Conservation (phyloP, 495 filamentous ascomycete genomes). For the Melanomma pulvis-pyrius region DNA sequence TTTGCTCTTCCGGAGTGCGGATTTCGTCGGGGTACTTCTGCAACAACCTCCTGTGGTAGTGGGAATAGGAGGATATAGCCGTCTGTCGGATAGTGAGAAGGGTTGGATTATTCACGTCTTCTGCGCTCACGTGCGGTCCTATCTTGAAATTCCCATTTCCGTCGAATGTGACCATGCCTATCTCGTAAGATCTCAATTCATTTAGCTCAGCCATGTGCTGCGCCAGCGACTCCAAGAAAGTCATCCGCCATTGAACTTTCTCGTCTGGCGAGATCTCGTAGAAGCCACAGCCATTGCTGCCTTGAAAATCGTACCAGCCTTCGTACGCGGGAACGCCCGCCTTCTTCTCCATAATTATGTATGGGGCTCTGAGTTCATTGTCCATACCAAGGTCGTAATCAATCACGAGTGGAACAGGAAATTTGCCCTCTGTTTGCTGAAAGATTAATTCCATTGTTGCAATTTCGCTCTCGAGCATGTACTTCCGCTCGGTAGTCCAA, state of each 20-base stretch:
- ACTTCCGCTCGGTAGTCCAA: not conserved
- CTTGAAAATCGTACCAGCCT: slow-evolving; percentile 45
- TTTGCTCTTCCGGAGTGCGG: no score
- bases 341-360: slow-evolving; percentile 28
- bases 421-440: slow-evolving; percentile 24
- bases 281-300: not conserved
- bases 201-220: not conserved
- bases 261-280: not conserved
- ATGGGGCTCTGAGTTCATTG: slow-evolving; percentile 24
- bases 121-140: not conserved
- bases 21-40: not conserved
- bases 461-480: not conserved
- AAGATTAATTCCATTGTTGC: slow-evolving; percentile 3
- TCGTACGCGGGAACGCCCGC: slow-evolving; percentile 13
- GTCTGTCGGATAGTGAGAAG: not conserved
- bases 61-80: not conserved
- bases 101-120: not conserved
- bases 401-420: slow-evolving; percentile 36
- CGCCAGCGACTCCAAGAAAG: slow-evolving; percentile 2
- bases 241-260: not conserved
- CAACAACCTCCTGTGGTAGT: not conserved
- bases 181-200: not conserved
- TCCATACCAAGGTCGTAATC: slow-evolving; percentile 1
- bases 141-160: not conserved
- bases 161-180: not conserved